phyloP scores from a whole-genome alignment of 148 eudicot species.

The Amaranthus palmeri region DNA sequence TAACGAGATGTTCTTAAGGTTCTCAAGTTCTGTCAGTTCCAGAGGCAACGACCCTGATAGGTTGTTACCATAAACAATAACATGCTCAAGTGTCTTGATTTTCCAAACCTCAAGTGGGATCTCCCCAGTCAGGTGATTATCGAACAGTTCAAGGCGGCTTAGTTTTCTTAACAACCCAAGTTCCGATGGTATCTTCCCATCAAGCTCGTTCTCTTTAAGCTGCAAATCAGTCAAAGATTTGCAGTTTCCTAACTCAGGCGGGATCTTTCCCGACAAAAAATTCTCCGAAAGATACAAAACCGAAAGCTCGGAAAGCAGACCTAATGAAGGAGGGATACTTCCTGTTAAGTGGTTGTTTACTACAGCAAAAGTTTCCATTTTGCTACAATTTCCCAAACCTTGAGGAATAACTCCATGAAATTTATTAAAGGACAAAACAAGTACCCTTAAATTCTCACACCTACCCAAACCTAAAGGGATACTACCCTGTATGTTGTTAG shows the following conservation, averaged over 20 bases:
- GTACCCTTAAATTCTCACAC: slow-evolving; percentile 31
- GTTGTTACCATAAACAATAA: slow-evolving; percentile 45
- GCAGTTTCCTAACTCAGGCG: slow-evolving; percentile 67
- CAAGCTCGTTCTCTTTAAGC: slow-evolving; percentile 46
- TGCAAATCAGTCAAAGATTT: slow-evolving; percentile 38
- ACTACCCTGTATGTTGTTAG: slow-evolving; percentile 45
- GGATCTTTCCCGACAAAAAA: slow-evolving; percentile 52
- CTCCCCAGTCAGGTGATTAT: slow-evolving; percentile 54
- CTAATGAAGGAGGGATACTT: slow-evolving; percentile 57
- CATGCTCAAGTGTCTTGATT: slow-evolving; percentile 48
- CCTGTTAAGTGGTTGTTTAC: slow-evolving; percentile 54
- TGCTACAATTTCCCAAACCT: slow-evolving; percentile 57
- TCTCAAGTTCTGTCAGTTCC: slow-evolving; percentile 45
- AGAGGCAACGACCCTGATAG: slow-evolving; percentile 61
- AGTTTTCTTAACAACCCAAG: slow-evolving; percentile 43
- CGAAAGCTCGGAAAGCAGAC: slow-evolving; percentile 38
- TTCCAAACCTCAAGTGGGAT: slow-evolving; percentile 63
- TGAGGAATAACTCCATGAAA: slow-evolving; percentile 47
- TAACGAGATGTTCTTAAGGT: slow-evolving; percentile 48
- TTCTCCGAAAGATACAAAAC: slow-evolving; percentile 50
- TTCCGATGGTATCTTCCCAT: slow-evolving; percentile 61
- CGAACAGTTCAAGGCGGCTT: slow-evolving; percentile 33
- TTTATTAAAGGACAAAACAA: slow-evolving; percentile 52
- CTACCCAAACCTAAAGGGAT: slow-evolving; percentile 48
- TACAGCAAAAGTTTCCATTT: slow-evolving; percentile 40